A percentile compares a stretch with the other conserved stretches of the same genome.
Conservation (phyloP, 352 stramenopile species). For the Globisporangium middletonii region DNA sequence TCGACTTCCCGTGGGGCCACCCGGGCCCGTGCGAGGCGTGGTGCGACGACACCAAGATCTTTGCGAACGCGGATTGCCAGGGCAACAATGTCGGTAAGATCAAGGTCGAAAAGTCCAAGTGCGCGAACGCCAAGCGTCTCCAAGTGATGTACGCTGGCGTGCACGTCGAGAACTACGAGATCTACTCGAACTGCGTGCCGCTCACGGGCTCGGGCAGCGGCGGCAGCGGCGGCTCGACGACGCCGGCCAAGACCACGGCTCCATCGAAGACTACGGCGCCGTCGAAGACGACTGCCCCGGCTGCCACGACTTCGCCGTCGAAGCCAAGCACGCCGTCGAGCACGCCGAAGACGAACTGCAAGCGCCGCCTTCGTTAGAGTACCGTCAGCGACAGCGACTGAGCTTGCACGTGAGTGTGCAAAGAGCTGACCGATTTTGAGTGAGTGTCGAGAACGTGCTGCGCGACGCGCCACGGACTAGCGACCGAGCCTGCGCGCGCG, state of each 20-base stretch:
- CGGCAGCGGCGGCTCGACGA: neutral
- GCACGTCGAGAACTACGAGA: conserved; percentile 15
- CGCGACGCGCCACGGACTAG: too few species aligned
- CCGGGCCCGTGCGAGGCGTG: conserved; percentile 15
- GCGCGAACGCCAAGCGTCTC: conserved; percentile 10
- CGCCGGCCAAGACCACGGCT: neutral
- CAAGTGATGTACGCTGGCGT: conserved; percentile 21
- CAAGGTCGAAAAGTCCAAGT: conserved; percentile 15
- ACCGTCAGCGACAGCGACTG: too few species aligned
- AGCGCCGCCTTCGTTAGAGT: conserved; percentile 4
- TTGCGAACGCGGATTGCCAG: conserved; percentile 15
- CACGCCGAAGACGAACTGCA: conserved; percentile 5
- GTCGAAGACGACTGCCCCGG: too few species aligned
- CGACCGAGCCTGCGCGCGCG: too few species aligned
- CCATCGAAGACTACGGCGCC: too few species aligned
- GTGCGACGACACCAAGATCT: conserved; percentile 18
- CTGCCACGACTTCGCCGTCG: neutral
- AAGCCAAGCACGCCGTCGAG: neutral
- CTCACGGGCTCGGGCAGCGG: conserved; percentile 3
- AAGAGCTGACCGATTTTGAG: too few species aligned
- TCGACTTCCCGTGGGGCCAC: conserved; percentile 22
- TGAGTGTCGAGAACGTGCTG: too few species aligned
- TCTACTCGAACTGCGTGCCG: conserved; percentile 10
- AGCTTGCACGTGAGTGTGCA: too few species aligned
- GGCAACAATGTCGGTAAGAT: conserved; percentile 19